Evolutionary conservation across 208 protist species (phyloP).

Genomic region (Willaertia magna): DNA sequence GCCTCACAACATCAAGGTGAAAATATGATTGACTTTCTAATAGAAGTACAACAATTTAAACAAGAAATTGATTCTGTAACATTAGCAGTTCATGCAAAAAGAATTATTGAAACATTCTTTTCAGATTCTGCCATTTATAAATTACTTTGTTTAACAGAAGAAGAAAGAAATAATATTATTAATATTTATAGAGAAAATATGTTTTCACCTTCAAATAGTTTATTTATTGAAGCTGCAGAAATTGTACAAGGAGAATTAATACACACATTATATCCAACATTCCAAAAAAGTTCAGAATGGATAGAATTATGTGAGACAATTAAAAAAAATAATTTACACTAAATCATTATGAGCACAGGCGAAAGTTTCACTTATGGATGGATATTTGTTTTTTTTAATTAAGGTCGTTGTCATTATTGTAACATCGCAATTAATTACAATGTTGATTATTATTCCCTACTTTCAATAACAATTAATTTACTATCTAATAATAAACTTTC

Average conservation of each 20-base stretch:
- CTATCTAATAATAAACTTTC: too few species aligned
- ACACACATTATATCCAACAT: neutral
- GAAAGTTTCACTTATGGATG: too few species aligned
- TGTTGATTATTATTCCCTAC: too few species aligned
- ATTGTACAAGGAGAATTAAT: neutral
- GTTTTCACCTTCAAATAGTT: neutral
- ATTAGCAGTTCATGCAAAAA: neutral
- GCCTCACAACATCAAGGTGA: too few species aligned
- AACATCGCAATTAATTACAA: too few species aligned
- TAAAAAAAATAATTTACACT: too few species aligned
- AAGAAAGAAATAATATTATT: neutral
- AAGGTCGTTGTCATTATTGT: too few species aligned
- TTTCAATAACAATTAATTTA: too few species aligned
- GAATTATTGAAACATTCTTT: neutral
- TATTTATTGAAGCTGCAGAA: neutral
- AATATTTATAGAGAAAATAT: neutral
- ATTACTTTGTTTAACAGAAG: neutral
- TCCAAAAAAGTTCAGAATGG: neutral
- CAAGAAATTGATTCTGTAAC: neutral
- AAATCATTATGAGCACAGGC: too few species aligned
- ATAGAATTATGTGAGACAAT: neutral
- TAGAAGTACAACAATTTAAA: too few species aligned
- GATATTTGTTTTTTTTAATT: too few species aligned
- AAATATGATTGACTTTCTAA: too few species aligned
- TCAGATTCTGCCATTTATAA: neutral